phyloP scores from a whole-genome alignment of 2,329 filamentous ascomycete genomes.

The Phaeophleospora eucalypticola region DNA sequence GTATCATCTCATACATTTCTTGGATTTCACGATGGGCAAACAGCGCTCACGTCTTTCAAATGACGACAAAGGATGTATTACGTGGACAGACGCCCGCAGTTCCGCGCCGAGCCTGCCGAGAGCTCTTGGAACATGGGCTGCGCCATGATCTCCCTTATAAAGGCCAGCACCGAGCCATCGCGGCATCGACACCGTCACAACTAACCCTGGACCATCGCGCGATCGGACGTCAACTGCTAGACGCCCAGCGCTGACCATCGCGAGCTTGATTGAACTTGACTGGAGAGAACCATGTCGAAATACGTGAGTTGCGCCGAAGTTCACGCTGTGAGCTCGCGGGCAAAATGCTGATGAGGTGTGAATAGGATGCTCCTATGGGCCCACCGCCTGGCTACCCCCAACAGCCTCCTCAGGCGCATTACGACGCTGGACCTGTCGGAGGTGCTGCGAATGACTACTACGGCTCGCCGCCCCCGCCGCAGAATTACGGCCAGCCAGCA shows the following conservation, averaged over 20 bases:
- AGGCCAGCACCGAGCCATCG: neutral
- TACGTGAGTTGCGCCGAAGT: conserved; percentile 1
- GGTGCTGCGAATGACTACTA: conserved; percentile 18
- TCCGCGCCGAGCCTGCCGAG: neutral
- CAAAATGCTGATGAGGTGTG: neutral
- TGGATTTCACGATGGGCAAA: too few relatives aligned
- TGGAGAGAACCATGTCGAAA: conserved; percentile 4
- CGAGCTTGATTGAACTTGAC: too few relatives aligned
- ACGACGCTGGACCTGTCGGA: conserved; percentile 15
- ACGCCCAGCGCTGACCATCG: too few relatives aligned
- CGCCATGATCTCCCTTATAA: neutral
- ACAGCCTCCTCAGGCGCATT: conserved; percentile 20
- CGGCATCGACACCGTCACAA: neutral
- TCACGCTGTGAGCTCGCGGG: too few relatives aligned
- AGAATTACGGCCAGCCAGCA: conserved; percentile 5
- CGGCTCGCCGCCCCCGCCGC: conserved; percentile 15
- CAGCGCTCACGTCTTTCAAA: too few relatives aligned
- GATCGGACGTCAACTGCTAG: too few relatives aligned
- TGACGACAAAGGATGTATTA: neutral
- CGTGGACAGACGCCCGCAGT: too few relatives aligned
- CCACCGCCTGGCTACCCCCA: conserved; percentile 25
- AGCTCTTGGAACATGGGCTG: neutral
- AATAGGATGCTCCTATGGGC: conserved; percentile 18
- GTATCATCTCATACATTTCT: too few relatives aligned
- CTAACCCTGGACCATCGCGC: neutral